phyloP scores from a whole-genome alignment of 768 basidiomycete species.

The Pleurotus salmoneostramineus region DNA sequence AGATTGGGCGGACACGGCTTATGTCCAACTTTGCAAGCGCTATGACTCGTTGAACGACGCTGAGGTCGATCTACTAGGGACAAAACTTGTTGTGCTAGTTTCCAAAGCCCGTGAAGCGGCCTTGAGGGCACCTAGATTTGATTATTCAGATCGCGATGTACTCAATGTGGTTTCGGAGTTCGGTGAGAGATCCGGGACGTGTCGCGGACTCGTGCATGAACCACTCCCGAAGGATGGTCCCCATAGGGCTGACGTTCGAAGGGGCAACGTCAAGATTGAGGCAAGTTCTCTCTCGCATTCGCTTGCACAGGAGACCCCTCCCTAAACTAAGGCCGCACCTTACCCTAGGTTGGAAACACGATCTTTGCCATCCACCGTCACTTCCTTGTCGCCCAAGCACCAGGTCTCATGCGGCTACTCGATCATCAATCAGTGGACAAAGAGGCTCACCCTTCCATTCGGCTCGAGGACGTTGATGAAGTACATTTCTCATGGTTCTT shows the following conservation, averaged over 20 bases:
- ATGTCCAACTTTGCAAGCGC: conserved; percentile 30
- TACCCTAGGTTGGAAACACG: neutral
- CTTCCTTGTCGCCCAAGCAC: neutral
- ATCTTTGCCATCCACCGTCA: neutral
- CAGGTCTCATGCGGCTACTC: neutral
- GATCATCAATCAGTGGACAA: neutral
- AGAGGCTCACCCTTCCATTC: neutral
- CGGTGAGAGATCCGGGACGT: no score
- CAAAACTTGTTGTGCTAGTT: conserved; percentile 5
- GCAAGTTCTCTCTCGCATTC: no score
- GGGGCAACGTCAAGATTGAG: no score
- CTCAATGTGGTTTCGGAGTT: no score
- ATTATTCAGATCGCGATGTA: no score
- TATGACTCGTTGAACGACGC: conserved; percentile 24
- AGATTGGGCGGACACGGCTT: conserved; percentile 18
- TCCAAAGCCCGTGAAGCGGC: conserved; percentile 6
- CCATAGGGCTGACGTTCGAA: no score
- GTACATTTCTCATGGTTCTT: neutral
- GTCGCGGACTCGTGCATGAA: no score
- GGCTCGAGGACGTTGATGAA: neutral
- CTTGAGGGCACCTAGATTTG: neutral
- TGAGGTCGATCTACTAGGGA: conserved; percentile 22
- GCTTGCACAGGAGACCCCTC: no score
- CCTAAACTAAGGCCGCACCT: neutral
- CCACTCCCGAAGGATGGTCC: no score